Percentiles rank a stretch among this genome's conserved stretches.
Evolutionary conservation across 495 filamentous ascomycete species (phyloP).

Genomic region (Penicillium desertorum): DNA sequence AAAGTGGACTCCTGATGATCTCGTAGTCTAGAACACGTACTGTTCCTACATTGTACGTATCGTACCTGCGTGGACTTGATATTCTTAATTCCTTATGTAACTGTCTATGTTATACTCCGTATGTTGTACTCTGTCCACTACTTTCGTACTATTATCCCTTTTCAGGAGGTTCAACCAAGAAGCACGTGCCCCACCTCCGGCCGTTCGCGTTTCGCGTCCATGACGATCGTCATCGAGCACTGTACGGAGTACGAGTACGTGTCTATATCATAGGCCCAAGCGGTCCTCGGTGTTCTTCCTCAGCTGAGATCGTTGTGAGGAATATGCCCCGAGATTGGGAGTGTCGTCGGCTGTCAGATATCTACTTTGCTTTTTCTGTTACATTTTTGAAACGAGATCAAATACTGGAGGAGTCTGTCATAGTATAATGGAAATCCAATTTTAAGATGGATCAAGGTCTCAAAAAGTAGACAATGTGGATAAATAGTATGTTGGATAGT

Average conservation of each 20-base stretch:
- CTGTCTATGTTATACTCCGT: no score
- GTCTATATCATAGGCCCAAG: conserved; percentile 1
- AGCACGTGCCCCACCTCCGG: conserved; percentile 2
- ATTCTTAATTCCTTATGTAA: background rate
- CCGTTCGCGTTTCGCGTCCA: conserved; percentile 11
- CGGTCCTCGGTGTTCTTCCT: conserved; percentile 1
- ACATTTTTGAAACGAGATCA: background rate
- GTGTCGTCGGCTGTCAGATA: conserved; percentile 1
- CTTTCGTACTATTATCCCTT: background rate
- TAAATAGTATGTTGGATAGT: background rate
- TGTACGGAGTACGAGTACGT: background rate
- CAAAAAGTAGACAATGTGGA: background rate
- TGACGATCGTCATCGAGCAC: conserved; percentile 10
- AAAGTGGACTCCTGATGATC: conserved; percentile 15
- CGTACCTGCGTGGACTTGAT: conserved; percentile 1
- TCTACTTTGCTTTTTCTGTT: background rate
- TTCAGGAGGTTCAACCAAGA: background rate
- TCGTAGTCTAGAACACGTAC: conserved; percentile 10
- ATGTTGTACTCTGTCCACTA: no score
- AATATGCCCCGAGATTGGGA: conserved; percentile 10
- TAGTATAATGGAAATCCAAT: background rate
- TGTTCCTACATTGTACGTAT: background rate
- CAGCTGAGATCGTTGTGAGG: conserved; percentile 2
- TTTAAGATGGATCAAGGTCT: background rate
- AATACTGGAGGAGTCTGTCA: background rate